Conservation (phyloP, 1,139 yeast genomes). For the Hemisphaericaspora lyxosophila region DNA sequence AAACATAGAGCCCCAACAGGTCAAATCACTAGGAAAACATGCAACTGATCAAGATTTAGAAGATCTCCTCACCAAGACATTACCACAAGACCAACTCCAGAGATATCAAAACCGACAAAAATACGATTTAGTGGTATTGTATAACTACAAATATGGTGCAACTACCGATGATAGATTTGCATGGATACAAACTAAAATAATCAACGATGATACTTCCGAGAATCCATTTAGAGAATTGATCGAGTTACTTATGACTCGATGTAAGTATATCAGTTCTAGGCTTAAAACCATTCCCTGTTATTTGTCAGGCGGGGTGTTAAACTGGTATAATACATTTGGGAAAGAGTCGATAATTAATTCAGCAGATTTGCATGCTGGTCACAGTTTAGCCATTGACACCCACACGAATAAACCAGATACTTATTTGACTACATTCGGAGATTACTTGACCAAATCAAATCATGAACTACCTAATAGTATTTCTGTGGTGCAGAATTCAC, state of each 20-base stretch:
- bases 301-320: slow-evolving; percentile 43
- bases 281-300: slow-evolving; percentile 35
- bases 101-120: slow-evolving; percentile 51
- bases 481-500: too few relatives aligned
- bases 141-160: slow-evolving; percentile 45
- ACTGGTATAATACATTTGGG: slow-evolving; percentile 38
- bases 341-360: slow-evolving; percentile 27
- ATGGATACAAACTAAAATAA: slow-evolving; percentile 21
- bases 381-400: background rate
- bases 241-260: slow-evolving; percentile 46
- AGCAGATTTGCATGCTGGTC: background rate
- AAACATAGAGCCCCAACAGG: slow-evolving; percentile 62
- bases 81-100: slow-evolving; percentile 54
- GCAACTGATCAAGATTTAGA: slow-evolving; percentile 62
- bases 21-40: slow-evolving; percentile 4
- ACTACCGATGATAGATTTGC: slow-evolving; percentile 29
- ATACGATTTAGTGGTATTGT: slow-evolving; percentile 63
- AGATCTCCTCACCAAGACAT: slow-evolving; percentile 49
- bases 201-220: slow-evolving; percentile 13
- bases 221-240: slow-evolving; percentile 51
- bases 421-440: slow-evolving; percentile 40
- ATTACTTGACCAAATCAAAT: slow-evolving; percentile 39
- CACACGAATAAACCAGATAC: slow-evolving; percentile 12
- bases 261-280: slow-evolving; percentile 37
- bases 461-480: slow-evolving; percentile 4